Evolutionary conservation across 2,329 filamentous ascomycete genomes (phyloP).

Genomic region (Pseudocercospora eumusae): DNA sequence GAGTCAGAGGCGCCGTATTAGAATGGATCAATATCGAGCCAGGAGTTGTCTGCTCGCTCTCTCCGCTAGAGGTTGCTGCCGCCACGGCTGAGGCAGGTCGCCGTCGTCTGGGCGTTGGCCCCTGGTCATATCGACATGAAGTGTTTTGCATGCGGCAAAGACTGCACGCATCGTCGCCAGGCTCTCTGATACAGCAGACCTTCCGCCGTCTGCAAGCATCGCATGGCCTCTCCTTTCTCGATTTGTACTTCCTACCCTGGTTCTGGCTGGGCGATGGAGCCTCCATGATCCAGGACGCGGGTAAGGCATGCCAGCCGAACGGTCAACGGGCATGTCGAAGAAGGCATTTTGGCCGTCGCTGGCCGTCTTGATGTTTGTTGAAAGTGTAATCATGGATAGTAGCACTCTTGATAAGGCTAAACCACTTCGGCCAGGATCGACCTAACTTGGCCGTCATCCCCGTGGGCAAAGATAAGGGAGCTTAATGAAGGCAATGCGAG

Average conservation of each 20-base stretch:
- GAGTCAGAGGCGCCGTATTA: neutral
- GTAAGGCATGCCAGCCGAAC: constrained; percentile 10
- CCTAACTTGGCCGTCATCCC: constrained; percentile 6
- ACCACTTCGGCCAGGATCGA: constrained; percentile 7
- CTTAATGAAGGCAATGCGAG: neutral
- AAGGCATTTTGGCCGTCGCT: constrained; percentile 13
- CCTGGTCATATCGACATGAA: constrained; percentile 27
- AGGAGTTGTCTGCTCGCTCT: constrained; percentile 9
- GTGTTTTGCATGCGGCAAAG: constrained; percentile 28
- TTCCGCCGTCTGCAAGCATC: constrained; percentile 30
- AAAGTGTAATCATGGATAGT: neutral
- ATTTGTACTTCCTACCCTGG: constrained; percentile 30
- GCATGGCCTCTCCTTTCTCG: constrained; percentile 30
- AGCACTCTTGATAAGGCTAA: constrained; percentile 8
- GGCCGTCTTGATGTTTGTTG: constrained; percentile 13
- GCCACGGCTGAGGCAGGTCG: constrained; percentile 15
- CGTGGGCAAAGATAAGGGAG: constrained; percentile 5
- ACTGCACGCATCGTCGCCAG: constrained; percentile 30
- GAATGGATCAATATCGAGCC: neutral
- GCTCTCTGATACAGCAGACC: constrained; percentile 31
- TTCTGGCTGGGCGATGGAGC: constrained; percentile 9
- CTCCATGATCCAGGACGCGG: constrained; percentile 13
- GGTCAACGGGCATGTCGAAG: constrained; percentile 8
- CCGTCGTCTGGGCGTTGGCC: constrained; percentile 28
- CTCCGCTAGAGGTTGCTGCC: neutral